These are phyloP conservation scores for Phytophthora crassamura DNA, from an alignment of 352 stramenopile genomes.

Conservation along the genomic window DNA sequence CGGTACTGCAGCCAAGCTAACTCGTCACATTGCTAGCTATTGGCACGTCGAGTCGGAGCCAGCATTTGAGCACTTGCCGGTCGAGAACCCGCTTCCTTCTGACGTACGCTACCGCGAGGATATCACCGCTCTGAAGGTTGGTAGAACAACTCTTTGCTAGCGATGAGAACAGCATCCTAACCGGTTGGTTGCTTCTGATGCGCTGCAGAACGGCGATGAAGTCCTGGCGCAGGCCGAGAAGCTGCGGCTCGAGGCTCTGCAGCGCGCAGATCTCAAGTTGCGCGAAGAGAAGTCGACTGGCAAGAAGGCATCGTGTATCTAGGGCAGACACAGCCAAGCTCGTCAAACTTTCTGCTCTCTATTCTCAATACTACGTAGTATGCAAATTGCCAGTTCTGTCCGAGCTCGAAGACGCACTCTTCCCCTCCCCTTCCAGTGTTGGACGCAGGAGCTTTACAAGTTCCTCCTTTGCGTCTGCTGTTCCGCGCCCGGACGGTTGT, in stretches of 20 bases:
- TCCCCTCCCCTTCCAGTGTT: constrained; percentile 5
- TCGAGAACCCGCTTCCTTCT: constrained; percentile 53
- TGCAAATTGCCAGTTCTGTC: constrained; percentile 18
- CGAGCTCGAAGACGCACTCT: constrained; percentile 6
- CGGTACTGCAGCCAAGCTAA: background rate
- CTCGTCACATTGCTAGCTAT: constrained; percentile 36
- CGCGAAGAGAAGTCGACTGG: constrained; percentile 28
- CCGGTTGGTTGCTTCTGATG: background rate
- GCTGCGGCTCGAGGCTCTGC: constrained; percentile 70
- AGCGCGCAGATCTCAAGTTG: constrained; percentile 62
- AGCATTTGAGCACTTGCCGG: constrained; percentile 57
- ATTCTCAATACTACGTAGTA: constrained; percentile 40
- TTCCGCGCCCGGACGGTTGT: constrained; percentile 3
- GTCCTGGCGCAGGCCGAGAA: constrained; percentile 71
- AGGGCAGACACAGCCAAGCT: background rate
- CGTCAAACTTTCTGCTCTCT: constrained; percentile 31
- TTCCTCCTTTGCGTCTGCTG: constrained; percentile 2
- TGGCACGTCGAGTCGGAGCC: constrained; percentile 80
- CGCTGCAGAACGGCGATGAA: constrained; percentile 51
- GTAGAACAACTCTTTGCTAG: background rate
- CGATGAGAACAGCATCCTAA: background rate
- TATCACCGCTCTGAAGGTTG: constrained; percentile 61
- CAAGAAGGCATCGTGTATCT: constrained; percentile 5
- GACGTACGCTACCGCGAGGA: constrained; percentile 75
- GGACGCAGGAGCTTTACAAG: background rate